Conservation (phyloP, 169 alveolate species). For the Plasmodium berghei region DNA sequence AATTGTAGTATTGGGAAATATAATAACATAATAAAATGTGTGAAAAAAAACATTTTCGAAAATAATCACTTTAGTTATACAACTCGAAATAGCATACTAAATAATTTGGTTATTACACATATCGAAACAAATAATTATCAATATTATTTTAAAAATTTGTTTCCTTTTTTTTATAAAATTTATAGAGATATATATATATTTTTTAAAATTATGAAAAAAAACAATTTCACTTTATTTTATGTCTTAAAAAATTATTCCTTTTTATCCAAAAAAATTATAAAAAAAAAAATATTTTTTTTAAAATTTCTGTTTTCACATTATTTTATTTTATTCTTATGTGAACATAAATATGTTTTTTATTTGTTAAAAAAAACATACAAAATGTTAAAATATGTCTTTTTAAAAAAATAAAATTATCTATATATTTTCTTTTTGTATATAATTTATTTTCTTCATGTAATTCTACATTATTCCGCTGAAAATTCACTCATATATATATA, state of each 20-base stretch:
- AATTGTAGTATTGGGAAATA: not conserved
- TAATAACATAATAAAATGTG: not conserved
- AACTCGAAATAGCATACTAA: not conserved
- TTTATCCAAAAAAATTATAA: slow-evolving; percentile 16
- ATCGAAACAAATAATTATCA: not conserved
- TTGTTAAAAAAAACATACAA: slow-evolving; percentile 22
- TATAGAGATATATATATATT: slow-evolving; percentile 40
- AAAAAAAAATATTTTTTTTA: slow-evolving; percentile 35
- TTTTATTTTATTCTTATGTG: slow-evolving; percentile 58
- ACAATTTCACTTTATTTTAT: slow-evolving; percentile 10
- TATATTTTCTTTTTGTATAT: not conserved
- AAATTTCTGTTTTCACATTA: slow-evolving; percentile 48
- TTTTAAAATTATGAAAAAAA: slow-evolving; percentile 28
- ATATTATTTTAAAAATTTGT: slow-evolving; percentile 11
- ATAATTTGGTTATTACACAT: not conserved
- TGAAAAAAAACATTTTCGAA: not conserved
- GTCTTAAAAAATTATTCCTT: not conserved
- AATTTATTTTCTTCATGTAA: not conserved
- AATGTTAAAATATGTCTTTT: slow-evolving; percentile 25
- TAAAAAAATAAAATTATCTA: not conserved
- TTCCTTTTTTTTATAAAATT: slow-evolving; percentile 25
- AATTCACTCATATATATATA: too few relatives aligned
- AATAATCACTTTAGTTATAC: not conserved
- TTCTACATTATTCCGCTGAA: too few relatives aligned
- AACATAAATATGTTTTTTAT: slow-evolving; percentile 47